Evolutionary conservation across 1,284 basidiomycete genomes (phyloP), one percentile per base, ranked within the genome.

Genomic region (Chalciporus sp.): DNA sequence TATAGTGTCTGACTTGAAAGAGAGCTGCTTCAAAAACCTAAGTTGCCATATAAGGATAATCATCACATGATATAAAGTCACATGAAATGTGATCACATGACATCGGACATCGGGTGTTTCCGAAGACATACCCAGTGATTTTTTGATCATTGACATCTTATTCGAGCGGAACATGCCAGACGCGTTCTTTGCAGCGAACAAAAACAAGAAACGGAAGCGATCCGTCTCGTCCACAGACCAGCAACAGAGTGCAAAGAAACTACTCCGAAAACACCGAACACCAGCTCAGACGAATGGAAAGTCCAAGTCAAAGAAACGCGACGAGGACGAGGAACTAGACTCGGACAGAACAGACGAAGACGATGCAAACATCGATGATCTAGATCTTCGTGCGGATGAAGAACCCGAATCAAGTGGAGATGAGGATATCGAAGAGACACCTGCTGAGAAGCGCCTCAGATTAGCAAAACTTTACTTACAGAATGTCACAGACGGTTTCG

Each of bases 401-500:
- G 83, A 83, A 56, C 74, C 74, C 17, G 78, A 76, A 23, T 80
- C 78, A 43, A 88, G 85, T 64, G 86, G 79, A 6, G 92, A 94
- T 48, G 93, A 94, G 63, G 86, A 93, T 60, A 83, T 87, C 57
- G 81, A 88, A 61, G 94, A 99, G 77, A 98, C 95, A 1, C 94
- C 95, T 0, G 95, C 94, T 0, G 88, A 96, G 78, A 98, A 99
- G 72, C 77, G 96, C 54, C 78, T 99, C 11, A 76, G 97, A 54
- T 75, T 99, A 26, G 95, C 96, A 4, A 90, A 94, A 69, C 74
- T 95, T 59, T 98, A 99, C 72, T 75, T 99, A 43, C 86, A 95
- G 55, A 88, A 82, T 54, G 85, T 98, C 16, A 90, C 92, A 69
- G 85, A 90, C 58, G 80, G 79, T 17, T 72, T 92, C 51, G 89